These are phyloP conservation scores for Suillus variegatus DNA, from an alignment of 768 basidiomycete genomes.

Conservation along the genomic window DNA sequence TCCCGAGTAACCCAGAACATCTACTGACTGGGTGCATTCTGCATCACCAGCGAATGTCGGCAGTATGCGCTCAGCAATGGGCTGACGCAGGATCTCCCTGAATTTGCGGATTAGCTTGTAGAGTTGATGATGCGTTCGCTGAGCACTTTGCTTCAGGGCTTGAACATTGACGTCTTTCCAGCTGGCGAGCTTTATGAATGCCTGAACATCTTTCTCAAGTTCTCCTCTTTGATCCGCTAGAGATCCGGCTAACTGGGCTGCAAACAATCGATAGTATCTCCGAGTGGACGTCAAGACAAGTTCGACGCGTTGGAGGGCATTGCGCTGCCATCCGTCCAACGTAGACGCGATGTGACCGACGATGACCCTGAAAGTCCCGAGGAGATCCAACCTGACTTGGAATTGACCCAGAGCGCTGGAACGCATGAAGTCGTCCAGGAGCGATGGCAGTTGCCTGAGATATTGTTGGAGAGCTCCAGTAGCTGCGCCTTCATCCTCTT, in stretches of 20 bases:
- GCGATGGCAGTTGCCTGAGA: slow-evolving; percentile 65
- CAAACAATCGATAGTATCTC: slow-evolving; percentile 65
- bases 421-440: slow-evolving; percentile 79
- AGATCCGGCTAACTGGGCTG: slow-evolving; percentile 43
- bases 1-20: slow-evolving; percentile 13
- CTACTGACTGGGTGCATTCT: slow-evolving; percentile 29
- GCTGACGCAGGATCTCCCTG: slow-evolving; percentile 83
- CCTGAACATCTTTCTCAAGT: slow-evolving; percentile 80
- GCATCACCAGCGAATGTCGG: slow-evolving; percentile 36
- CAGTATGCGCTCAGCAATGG: slow-evolving; percentile 47
- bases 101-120: slow-evolving; percentile 92
- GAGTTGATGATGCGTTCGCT: slow-evolving; percentile 85
- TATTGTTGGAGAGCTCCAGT: slow-evolving; percentile 46
- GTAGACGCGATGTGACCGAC: slow-evolving; percentile 36
- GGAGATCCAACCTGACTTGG: slow-evolving; percentile 59
- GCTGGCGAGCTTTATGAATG: slow-evolving; percentile 92
- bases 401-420: slow-evolving; percentile 86
- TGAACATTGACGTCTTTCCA: slow-evolving; percentile 98
- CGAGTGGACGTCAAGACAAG: slow-evolving; percentile 62
- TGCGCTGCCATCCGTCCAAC: slow-evolving; percentile 31
- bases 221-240: slow-evolving; percentile 55
- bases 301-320: slow-evolving; percentile 49
- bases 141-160: slow-evolving; percentile 89
- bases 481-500: slow-evolving; percentile 36
- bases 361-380: slow-evolving; percentile 67